Percentiles rank a stretch among this genome's conserved stretches.
Conservation (phyloP, 2,329 filamentous ascomycete species). For the Xylariaceae sp. region DNA sequence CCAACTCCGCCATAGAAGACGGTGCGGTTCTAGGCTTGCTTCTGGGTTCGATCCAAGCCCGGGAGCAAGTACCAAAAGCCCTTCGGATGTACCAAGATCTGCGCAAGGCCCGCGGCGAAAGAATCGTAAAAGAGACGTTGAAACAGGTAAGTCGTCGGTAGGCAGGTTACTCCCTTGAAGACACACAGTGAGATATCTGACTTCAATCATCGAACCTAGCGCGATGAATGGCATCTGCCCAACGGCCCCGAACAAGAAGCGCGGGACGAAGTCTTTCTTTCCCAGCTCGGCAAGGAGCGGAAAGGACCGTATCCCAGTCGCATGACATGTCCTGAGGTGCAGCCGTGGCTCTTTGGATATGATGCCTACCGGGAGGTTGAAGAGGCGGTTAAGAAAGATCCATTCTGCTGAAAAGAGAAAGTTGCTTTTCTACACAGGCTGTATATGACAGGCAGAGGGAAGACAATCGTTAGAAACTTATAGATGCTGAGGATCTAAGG, state of each 20-base stretch:
- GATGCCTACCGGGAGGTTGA: constrained; percentile 53
- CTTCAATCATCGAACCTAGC: constrained; percentile 27
- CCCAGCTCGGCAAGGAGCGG: constrained; percentile 47
- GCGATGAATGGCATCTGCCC: constrained; percentile 47
- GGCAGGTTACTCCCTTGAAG: too few relatives aligned
- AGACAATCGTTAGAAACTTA: background rate
- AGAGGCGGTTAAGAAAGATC: constrained; percentile 25
- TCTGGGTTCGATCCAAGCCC: constrained; percentile 44
- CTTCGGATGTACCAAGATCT: constrained; percentile 41
- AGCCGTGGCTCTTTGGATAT: constrained; percentile 61
- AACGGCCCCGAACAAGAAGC: constrained; percentile 52
- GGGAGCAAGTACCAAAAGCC: constrained; percentile 41
- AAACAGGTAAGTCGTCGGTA: constrained; percentile 32
- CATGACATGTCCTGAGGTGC: constrained; percentile 57
- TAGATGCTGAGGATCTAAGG: too few relatives aligned
- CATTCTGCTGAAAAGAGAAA: constrained; percentile 13
- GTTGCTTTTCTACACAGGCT: too few relatives aligned
- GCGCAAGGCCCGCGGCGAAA: constrained; percentile 43
- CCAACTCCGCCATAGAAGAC: constrained; percentile 63
- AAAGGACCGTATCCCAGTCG: constrained; percentile 55
- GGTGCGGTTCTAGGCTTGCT: constrained; percentile 58
- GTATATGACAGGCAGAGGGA: background rate
- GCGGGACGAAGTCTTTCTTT: constrained; percentile 52
- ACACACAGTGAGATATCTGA: background rate
- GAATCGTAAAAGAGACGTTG: constrained; percentile 59